Evolutionary conservation across 2,329 filamentous ascomycete genomes (phyloP), one percentile per base, ranked within the genome.

Genomic region (Diatrype stigma): DNA sequence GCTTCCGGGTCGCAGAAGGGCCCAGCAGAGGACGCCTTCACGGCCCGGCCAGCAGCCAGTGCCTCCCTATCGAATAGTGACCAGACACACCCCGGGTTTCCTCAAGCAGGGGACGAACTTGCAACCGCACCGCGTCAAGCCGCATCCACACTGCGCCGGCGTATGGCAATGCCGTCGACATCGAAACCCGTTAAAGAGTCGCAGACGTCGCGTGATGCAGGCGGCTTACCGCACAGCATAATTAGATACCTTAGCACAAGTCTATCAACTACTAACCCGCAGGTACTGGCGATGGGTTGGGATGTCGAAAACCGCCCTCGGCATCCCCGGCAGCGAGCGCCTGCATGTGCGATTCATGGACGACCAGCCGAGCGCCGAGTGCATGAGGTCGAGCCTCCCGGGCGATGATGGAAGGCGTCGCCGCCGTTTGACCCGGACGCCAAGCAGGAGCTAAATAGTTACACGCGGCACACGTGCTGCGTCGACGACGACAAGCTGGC

Each of bases 161-260:
- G 30, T 50, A 50, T 21, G 75, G 72, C 58, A 61, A 71, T 45
- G 76, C 72, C 32, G 74, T 77, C 23, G 74, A 75, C 38, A 76
- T 75, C 70, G 55, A 69, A 73, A 48, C 61, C 78, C 17, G 66
- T 78, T 50, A 79, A 78, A 59, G 75, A 78, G 58, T 75, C 76
- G 4, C 53, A 68, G 6, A 62, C 65, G 45, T 49, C n/a, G 3
- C 58, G 68, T 8, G 5, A 30, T 7, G 3, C 17, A 17, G 17
- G 32, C 35, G 40, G n/a, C 23, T 16, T 34, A 32, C 42, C n/a
- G 23, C 45, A 42, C 21, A 55, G 12, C 49, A 60, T 3, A 60
- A 60, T n/a, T n/a, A 6, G 58, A 63, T 2, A 51, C 35, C 8
- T 21, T 75, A 61, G 54, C 64, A 4, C 62, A 63, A 8, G 57